Conservation (phyloP, 768 basidiomycete species). For the Auricularia sp. region DNA sequence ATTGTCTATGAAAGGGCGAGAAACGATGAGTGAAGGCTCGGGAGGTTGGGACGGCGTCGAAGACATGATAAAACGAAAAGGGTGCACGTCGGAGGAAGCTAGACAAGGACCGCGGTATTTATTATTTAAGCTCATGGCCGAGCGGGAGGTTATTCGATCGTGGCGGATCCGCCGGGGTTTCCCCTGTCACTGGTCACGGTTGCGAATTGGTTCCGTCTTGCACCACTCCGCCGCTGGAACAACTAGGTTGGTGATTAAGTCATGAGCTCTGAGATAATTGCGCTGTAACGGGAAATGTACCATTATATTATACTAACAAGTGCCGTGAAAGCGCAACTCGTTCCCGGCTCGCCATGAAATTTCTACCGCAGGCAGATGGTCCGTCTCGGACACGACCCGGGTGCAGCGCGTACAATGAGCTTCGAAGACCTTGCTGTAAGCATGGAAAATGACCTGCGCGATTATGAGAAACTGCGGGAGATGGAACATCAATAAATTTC, state of each 20-base stretch:
- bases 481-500: slow-evolving; percentile 10
- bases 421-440: slow-evolving; percentile 54
- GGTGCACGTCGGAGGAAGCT: neutral
- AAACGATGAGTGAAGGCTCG: neutral
- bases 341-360: neutral
- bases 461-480: slow-evolving; percentile 5
- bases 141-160: neutral
- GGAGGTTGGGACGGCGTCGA: neutral
- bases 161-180: neutral
- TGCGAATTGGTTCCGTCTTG: no score
- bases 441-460: slow-evolving; percentile 37
- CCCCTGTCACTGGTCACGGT: neutral
- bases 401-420: slow-evolving; percentile 49
- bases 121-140: neutral
- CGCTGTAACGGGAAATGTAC: no score
- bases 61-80: neutral
- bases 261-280: no score
- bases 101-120: neutral
- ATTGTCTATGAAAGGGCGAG: neutral
- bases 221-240: no score
- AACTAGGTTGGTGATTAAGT: no score
- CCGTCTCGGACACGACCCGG: slow-evolving; percentile 58
- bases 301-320: no score
- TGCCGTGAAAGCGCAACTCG: neutral
- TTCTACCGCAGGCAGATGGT: slow-evolving; percentile 60